phyloP scores from a whole-genome alignment of 495 filamentous ascomycete species.

The Lasiosphaeris hirsuta region DNA sequence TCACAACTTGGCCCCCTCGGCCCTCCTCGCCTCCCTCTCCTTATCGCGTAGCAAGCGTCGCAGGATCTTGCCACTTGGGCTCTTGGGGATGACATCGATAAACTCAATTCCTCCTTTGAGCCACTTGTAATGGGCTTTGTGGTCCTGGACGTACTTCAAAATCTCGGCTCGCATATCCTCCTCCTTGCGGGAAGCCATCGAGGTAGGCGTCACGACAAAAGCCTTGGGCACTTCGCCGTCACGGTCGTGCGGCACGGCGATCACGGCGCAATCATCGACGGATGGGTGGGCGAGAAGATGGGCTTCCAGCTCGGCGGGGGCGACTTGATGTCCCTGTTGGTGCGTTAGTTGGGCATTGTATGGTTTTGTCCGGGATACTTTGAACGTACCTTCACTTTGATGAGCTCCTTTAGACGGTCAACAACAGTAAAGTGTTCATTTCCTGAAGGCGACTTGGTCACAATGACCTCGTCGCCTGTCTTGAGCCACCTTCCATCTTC shows the following conservation, averaged over 20 bases:
- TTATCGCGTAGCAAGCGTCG: slow-evolving; percentile 74
- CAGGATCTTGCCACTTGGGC: slow-evolving; percentile 89
- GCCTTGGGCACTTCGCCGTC: slow-evolving; percentile 87
- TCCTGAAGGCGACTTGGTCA: slow-evolving; percentile 58
- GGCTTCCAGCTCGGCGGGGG: slow-evolving; percentile 86
- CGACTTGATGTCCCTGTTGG: slow-evolving; percentile 77
- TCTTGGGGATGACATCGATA: slow-evolving; percentile 74
- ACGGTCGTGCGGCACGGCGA: slow-evolving; percentile 69
- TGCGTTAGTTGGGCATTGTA: slow-evolving; percentile 52
- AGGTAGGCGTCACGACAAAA: slow-evolving; percentile 71
- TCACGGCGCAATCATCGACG: slow-evolving; percentile 82
- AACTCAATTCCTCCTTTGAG: slow-evolving; percentile 82
- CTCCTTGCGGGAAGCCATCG: slow-evolving; percentile 54
- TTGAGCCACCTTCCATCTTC: slow-evolving; percentile 72
- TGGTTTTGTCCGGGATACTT: too few species aligned
- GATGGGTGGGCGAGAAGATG: slow-evolving; percentile 78
- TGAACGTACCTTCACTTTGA: slow-evolving; percentile 72
- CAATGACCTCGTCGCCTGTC: slow-evolving; percentile 81
- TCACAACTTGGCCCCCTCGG: slow-evolving; percentile 53
- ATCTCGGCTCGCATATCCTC: slow-evolving; percentile 58
- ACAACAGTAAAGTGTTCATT: slow-evolving; percentile 80
- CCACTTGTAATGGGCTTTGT: slow-evolving; percentile 89
- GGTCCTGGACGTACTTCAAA: slow-evolving; percentile 70
- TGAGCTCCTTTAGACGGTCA: slow-evolving; percentile 89
- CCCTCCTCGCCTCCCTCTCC: slow-evolving; percentile 66